Conservation (phyloP, 768 basidiomycete genomes). For the Trametes meyenii region DNA sequence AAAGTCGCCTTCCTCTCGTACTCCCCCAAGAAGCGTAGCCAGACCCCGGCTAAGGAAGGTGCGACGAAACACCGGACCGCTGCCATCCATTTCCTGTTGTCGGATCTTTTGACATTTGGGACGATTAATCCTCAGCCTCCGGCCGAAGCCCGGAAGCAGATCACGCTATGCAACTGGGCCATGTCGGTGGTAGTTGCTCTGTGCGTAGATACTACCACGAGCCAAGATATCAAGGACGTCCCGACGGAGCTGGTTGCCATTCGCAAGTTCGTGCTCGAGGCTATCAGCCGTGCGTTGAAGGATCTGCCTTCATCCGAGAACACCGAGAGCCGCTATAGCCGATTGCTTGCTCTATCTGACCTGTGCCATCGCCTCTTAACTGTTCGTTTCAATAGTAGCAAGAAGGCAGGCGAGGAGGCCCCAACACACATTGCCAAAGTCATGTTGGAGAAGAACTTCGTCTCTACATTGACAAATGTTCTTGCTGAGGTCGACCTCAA, state of each 20-base stretch:
- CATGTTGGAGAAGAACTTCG: slow-evolving; percentile 98
- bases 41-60: slow-evolving; percentile 65
- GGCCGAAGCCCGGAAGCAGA: slow-evolving; percentile 54
- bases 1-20: slow-evolving; percentile 87
- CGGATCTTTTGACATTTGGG: slow-evolving; percentile 79
- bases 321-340: slow-evolving; percentile 79
- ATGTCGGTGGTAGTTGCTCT: slow-evolving; percentile 90
- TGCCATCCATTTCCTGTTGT: slow-evolving; percentile 80
- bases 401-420: slow-evolving; percentile 66
- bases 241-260: slow-evolving; percentile 81
- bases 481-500: slow-evolving; percentile 94
- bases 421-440: slow-evolving; percentile 93
- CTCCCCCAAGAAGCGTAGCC: slow-evolving; percentile 61
- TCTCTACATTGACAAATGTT: slow-evolving; percentile 82
- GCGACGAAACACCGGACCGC: slow-evolving; percentile 60
- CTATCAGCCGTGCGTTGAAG: slow-evolving; percentile 83
- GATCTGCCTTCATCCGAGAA: slow-evolving; percentile 64
- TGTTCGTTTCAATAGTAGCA: slow-evolving; percentile 64
- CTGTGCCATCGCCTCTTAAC: slow-evolving; percentile 87
- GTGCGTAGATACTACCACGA: slow-evolving; percentile 81
- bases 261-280: slow-evolving; percentile 91
- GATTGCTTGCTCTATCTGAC: slow-evolving; percentile 83
- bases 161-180: slow-evolving; percentile 79
- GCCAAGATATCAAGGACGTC: slow-evolving; percentile 73
- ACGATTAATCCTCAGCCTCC: slow-evolving; percentile 67